Percentiles rank a stretch among this genome's conserved stretches.
These are phyloP conservation scores for Boletellus deceptivus DNA, from an alignment of 1,284 basidiomycete species.

Conservation along the genomic window DNA sequence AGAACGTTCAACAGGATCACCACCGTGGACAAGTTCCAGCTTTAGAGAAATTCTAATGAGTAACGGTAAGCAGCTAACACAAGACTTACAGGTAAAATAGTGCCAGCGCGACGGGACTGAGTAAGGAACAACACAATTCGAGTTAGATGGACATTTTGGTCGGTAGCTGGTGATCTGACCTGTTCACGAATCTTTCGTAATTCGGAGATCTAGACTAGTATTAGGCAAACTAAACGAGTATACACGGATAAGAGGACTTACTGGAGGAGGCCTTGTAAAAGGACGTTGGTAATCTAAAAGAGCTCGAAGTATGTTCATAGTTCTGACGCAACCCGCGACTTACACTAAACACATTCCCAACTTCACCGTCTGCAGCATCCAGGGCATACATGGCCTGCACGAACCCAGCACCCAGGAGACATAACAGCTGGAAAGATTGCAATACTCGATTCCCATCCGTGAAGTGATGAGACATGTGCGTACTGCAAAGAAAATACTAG, in stretches of 20 bases:
- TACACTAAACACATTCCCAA: slow-evolving; percentile 53
- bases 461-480: slow-evolving; percentile 17
- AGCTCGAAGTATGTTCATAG: neutral
- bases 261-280: slow-evolving; percentile 83
- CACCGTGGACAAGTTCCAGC: slow-evolving; percentile 86
- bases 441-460: neutral
- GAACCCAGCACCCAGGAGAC: slow-evolving; percentile 82
- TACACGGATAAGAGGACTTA: slow-evolving; percentile 35
- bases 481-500: slow-evolving; percentile 89
- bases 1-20: slow-evolving; percentile 92
- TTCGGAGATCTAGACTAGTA: slow-evolving; percentile 62
- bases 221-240: slow-evolving; percentile 3
- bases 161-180: slow-evolving; percentile 32
- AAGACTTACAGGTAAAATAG: slow-evolving; percentile 77
- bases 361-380: slow-evolving; percentile 85
- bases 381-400: slow-evolving; percentile 84
- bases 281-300: slow-evolving; percentile 63
- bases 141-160: slow-evolving; percentile 14
- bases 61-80: neutral
- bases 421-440: slow-evolving; percentile 56
- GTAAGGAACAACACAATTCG: neutral
- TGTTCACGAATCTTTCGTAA: slow-evolving; percentile 64
- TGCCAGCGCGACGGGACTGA: slow-evolving; percentile 65
- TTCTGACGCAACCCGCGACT: slow-evolving; percentile 8
- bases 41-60: slow-evolving; percentile 28